phyloP scores from a whole-genome alignment of 2,329 filamentous ascomycete genomes.

The Diaporthe citri region DNA sequence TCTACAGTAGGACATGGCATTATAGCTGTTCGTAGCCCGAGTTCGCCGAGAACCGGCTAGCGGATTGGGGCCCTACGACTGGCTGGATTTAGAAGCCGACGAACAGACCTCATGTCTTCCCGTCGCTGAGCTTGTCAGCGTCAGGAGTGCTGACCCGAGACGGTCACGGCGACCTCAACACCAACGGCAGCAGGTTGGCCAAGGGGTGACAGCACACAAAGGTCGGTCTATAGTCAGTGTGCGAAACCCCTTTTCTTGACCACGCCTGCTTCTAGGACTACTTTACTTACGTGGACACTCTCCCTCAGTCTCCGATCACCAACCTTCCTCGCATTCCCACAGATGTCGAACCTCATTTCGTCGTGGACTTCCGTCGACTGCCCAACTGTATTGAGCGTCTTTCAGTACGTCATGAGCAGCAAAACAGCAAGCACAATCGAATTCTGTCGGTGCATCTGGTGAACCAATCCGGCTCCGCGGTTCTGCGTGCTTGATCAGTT shows the following conservation, averaged over 20 bases:
- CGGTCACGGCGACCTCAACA: neutral
- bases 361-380: neutral
- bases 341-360: neutral
- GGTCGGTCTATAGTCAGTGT: neutral
- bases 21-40: constrained; percentile 8
- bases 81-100: constrained; percentile 11
- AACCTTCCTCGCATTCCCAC: neutral
- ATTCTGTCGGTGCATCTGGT: neutral
- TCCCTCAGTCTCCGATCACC: neutral
- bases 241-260: neutral
- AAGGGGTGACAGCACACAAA: neutral
- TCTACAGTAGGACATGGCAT: neutral
- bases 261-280: neutral
- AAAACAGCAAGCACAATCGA: neutral
- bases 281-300: neutral
- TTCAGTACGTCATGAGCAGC: neutral
- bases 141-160: constrained; percentile 13
- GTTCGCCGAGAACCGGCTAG: constrained; percentile 5
- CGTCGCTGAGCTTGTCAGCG: neutral
- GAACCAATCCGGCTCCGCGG: neutral
- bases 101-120: constrained; percentile 8
- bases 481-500: constrained; percentile 2
- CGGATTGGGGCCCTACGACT: constrained; percentile 9
- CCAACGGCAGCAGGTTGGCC: neutral
- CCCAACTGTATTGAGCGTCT: too few species aligned